phyloP scores from a whole-genome alignment of 2,329 filamentous ascomycete species.

The Ceratocystis eucalypticola region DNA sequence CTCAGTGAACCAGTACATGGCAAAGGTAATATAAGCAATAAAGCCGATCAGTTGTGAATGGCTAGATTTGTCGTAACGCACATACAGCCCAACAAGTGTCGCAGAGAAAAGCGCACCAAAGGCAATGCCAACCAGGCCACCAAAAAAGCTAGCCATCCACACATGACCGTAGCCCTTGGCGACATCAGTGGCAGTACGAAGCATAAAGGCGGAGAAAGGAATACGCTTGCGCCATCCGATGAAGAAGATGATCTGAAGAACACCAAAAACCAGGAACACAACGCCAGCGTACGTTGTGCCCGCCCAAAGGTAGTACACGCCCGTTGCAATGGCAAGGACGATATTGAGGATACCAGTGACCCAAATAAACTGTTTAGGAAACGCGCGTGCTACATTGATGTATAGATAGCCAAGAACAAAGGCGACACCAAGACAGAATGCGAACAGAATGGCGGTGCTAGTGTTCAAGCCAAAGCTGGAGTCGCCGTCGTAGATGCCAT shows the following conservation, averaged over 20 bases:
- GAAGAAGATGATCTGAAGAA: conserved; percentile 72
- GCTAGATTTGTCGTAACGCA: conserved; percentile 57
- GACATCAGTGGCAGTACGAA: conserved; percentile 73
- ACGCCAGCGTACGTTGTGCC: conserved; percentile 75
- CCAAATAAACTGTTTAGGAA: conserved; percentile 88
- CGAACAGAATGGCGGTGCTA: conserved; percentile 77
- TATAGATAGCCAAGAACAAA: conserved; percentile 69
- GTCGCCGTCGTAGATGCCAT: conserved; percentile 56
- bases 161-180: conserved; percentile 75
- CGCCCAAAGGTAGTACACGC: conserved; percentile 68
- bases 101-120: conserved; percentile 78
- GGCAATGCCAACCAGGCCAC: conserved; percentile 60
- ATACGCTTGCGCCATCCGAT: conserved; percentile 81
- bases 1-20: conserved; percentile 88
- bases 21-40: conserved; percentile 76
- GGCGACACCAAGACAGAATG: conserved; percentile 61
- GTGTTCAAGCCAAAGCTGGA: conserved; percentile 59
- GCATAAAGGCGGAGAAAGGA: conserved; percentile 81
- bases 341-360: conserved; percentile 82
- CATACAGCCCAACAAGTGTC: conserved; percentile 75
- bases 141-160: conserved; percentile 71
- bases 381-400: conserved; percentile 58
- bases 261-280: conserved; percentile 69
- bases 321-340: conserved; percentile 68
- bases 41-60: conserved; percentile 66